These are phyloP conservation scores for Kazachstania africana DNA, from an alignment of 805 yeast species.

Conservation along the genomic window DNA sequence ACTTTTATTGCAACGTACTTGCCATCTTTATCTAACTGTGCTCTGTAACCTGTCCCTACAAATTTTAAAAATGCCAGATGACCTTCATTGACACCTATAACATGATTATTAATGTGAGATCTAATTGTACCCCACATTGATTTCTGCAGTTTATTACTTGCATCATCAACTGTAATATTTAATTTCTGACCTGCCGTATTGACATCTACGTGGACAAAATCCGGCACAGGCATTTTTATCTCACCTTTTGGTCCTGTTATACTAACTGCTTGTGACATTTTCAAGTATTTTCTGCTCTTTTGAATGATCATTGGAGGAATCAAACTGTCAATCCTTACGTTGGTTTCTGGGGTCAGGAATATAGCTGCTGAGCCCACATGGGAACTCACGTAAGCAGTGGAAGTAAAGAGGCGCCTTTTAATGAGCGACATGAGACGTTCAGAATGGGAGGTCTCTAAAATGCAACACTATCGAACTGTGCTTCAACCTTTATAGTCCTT, in stretches of 20 bases:
- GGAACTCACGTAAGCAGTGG: constrained; percentile 30
- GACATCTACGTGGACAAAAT: constrained; percentile 40
- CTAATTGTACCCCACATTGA: constrained; percentile 95
- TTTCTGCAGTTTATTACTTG: constrained; percentile 53
- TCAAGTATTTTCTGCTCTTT: constrained; percentile 52
- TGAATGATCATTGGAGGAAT: constrained; percentile 46
- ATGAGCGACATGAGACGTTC: constrained; percentile 2
- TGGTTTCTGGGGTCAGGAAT: constrained; percentile 50
- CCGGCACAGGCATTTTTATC: constrained; percentile 54
- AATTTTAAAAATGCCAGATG: constrained; percentile 78
- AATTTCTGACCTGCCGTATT: constrained; percentile 27
- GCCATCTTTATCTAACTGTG: constrained; percentile 50
- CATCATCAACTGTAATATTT: constrained; percentile 45
- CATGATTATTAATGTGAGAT: constrained; percentile 61
- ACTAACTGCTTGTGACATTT: constrained; percentile 44
- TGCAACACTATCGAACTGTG: too few species aligned
- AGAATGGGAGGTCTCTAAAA: too few species aligned
- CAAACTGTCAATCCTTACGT: constrained; percentile 30
- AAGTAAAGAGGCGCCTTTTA: constrained; percentile 2
- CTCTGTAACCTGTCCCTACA: constrained; percentile 96
- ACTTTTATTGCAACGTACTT: constrained; percentile 65
- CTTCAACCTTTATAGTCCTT: too few species aligned
- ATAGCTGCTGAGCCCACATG: constrained; percentile 79
- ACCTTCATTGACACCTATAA: constrained; percentile 87
- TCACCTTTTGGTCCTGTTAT: constrained; percentile 73